Base-by-base conservation (phyloP, 176 grass and related monocot species). In the Alloteropsis semialata region DNA sequence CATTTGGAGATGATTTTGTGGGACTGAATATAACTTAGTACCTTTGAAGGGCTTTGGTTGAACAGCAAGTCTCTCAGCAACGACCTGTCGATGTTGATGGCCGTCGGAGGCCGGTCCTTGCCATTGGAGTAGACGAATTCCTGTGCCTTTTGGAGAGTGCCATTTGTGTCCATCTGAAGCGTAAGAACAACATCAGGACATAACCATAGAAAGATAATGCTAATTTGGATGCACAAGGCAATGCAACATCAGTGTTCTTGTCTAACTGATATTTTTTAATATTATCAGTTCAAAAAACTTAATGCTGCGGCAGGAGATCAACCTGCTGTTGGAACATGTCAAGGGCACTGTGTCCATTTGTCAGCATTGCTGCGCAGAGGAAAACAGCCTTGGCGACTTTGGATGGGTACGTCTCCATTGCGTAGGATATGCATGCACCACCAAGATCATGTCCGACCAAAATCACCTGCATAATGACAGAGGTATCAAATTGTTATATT, bases 381-480 rank as follows among this genome's bases (percentile, higher is more conserved):
- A 96, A 99, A 77, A 96, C 44, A 10, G 96, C 93, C 69, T 99
- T 99, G 63, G 83, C 87, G 72, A 99, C 45, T 77, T 92, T 99
- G 13, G 39, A 80, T 18, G 96, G 91, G 59, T 94, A 89, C 84
- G 75, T 89, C 71, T 99, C 96, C 96, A 99, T 94, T 41, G 87
- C 89, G 60, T 92, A 91, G 15, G 96, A 99, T 92, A 99, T 69
- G 68, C 96, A 96, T 43, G 85, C 85, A 74, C 96, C 96, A 49
- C 93, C 96, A 28, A 99, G 77, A 88, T 96, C 96, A 87, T 99
- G 96, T 17, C 87, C 96, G 24, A 99, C 91, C 70, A 99, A 90
- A 78, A 99, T 94, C 56, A 94, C 96, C 96, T 99, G 83, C 34
- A 36, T 45, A 56, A 75, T 85, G 69, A 46, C 60, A 73, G 25